Evolutionary conservation across 2,329 filamentous ascomycete genomes (phyloP).

Genomic region (Periconia digitata): DNA sequence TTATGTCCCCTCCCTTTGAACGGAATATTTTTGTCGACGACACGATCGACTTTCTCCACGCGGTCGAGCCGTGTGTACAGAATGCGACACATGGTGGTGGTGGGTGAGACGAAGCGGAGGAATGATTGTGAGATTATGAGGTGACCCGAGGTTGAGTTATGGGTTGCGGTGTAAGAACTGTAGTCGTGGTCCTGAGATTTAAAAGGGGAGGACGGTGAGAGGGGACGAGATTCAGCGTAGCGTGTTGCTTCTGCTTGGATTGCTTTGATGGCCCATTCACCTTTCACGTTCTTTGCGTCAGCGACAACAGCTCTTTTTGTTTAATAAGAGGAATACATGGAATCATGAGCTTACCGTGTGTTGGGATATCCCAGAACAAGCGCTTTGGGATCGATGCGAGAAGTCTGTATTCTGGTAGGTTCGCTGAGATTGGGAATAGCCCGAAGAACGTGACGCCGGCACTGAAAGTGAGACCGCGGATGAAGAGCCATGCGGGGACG

Average conservation of each 20-base stretch:
- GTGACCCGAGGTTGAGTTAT: conserved; percentile 16
- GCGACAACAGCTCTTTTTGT: too few relatives aligned
- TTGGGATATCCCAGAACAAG: conserved; percentile 42
- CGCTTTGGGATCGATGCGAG: conserved; percentile 39
- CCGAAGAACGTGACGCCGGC: conserved; percentile 36
- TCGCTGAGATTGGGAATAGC: conserved; percentile 36
- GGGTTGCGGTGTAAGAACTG: conserved; percentile 21
- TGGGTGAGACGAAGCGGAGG: conserved; percentile 20
- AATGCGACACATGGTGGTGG: conserved; percentile 7
- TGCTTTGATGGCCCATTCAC: conserved; percentile 39
- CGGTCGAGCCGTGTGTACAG: conserved; percentile 18
- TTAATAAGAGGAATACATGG: not conserved
- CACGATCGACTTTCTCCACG: conserved; percentile 28
- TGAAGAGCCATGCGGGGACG: conserved; percentile 26
- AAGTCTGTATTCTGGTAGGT: conserved; percentile 39
- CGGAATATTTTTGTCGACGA: conserved; percentile 20
- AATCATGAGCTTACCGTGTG: conserved; percentile 22
- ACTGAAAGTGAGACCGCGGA: conserved; percentile 31
- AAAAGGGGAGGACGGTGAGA: not conserved
- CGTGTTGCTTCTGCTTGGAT: conserved; percentile 29
- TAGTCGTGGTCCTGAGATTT: conserved; percentile 17
- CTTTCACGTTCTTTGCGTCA: too few relatives aligned
- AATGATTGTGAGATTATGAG: conserved; percentile 20
- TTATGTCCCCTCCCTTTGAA: conserved; percentile 15
- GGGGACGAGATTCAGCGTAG: conserved; percentile 3